These are phyloP conservation scores for Xylaria sp. DNA, from an alignment of 2,329 filamentous ascomycete genomes.

Conservation along the genomic window DNA sequence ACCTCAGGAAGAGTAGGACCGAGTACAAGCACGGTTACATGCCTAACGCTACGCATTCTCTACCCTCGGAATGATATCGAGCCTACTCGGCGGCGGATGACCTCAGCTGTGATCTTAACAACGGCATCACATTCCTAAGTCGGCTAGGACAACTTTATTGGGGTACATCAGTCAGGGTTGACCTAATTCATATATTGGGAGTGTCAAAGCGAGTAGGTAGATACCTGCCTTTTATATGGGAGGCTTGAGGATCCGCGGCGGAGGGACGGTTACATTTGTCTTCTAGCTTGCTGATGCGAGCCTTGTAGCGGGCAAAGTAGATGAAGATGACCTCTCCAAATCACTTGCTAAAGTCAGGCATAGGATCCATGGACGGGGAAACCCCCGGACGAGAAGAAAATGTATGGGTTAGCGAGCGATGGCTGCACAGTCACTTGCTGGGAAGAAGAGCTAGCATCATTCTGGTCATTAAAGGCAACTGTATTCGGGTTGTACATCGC, in stretches of 20 bases:
- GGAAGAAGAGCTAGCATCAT: background rate
- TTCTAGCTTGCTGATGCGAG: conserved; percentile 73
- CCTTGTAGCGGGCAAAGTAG: conserved; percentile 65
- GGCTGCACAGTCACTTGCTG: background rate
- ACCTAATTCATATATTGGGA: conserved; percentile 54
- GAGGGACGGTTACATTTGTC: conserved; percentile 66
- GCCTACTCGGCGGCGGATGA: conserved; percentile 72
- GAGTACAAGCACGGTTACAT: conserved; percentile 70
- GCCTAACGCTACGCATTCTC: conserved; percentile 50
- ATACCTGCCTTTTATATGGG: conserved; percentile 64
- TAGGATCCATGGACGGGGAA: conserved; percentile 54
- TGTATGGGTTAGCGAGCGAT: background rate
- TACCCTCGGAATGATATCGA: conserved; percentile 64
- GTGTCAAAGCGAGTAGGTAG: conserved; percentile 67
- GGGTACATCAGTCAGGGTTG: conserved; percentile 61
- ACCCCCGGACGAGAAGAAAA: conserved; percentile 48
- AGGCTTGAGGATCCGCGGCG: conserved; percentile 54
- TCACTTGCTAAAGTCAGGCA: conserved; percentile 65
- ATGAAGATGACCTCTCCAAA: conserved; percentile 65
- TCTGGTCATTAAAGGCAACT: background rate
- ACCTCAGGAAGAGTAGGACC: conserved; percentile 69
- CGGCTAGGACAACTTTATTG: conserved; percentile 67
- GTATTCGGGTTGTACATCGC: background rate
- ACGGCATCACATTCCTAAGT: conserved; percentile 67
- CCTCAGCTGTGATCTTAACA: conserved; percentile 68